These are phyloP conservation scores for Exserohilum rostratum DNA, from an alignment of 2,329 filamentous ascomycete genomes.

Conservation along the genomic window DNA sequence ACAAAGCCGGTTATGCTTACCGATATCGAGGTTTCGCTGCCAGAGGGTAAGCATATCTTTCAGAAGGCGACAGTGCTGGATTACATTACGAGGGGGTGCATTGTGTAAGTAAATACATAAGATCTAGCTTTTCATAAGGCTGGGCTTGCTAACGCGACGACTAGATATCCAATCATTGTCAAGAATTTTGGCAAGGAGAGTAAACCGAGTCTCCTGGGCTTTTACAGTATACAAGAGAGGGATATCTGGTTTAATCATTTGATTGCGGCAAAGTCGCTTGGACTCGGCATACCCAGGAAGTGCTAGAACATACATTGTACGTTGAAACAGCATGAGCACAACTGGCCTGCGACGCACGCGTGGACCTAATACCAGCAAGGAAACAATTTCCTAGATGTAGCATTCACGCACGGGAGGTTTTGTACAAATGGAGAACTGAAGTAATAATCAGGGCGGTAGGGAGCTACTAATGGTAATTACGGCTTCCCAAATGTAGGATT, in stretches of 20 bases:
- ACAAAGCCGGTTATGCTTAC: conserved; percentile 29
- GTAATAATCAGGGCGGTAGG: no score
- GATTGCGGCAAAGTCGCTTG: neutral
- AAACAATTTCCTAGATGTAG: no score
- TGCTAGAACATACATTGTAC: no score
- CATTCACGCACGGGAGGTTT: no score
- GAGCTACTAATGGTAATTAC: no score
- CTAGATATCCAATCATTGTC: conserved; percentile 27
- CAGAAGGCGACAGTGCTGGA: conserved; percentile 36
- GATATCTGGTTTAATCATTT: conserved; percentile 27
- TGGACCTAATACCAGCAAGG: no score
- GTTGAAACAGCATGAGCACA: no score
- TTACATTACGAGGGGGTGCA: conserved; percentile 32
- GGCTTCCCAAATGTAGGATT: no score
- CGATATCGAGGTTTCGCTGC: conserved; percentile 20
- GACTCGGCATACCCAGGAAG: no score
- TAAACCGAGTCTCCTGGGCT: conserved; percentile 30
- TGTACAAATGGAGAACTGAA: no score
- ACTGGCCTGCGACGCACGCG: no score
- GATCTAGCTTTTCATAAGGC: neutral
- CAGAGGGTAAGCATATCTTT: conserved; percentile 22
- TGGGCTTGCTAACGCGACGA: neutral
- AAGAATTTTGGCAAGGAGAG: conserved; percentile 12
- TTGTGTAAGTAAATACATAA: conserved; percentile 12
- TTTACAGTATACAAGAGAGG: conserved; percentile 20